Evolutionary conservation across 805 yeast species (phyloP).

Genomic region (Helenozyma baotianmanensis): DNA sequence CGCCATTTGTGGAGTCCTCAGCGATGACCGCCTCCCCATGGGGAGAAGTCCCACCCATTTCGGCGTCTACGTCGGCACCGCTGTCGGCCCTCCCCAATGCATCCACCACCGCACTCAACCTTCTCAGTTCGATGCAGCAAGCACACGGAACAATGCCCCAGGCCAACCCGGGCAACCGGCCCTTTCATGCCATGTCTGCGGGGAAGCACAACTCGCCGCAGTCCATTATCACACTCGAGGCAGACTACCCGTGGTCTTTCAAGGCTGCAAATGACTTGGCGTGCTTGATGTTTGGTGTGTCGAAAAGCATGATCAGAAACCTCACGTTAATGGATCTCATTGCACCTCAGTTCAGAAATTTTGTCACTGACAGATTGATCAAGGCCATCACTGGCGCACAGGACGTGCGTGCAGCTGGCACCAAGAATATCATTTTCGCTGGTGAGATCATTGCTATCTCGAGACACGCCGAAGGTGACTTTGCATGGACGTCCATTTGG

Average conservation of each 20-base stretch:
- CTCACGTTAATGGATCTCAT: conserved; percentile 70
- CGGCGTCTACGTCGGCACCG: conserved; percentile 8
- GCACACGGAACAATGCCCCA: conserved; percentile 17
- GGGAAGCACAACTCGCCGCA: conserved; percentile 73
- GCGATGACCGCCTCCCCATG: conserved; percentile 21
- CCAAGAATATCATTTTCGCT: conserved; percentile 54
- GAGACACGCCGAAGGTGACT: conserved; percentile 54
- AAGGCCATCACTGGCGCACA: conserved; percentile 5
- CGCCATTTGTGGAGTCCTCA: conserved; percentile 53
- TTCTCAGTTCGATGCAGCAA: conserved; percentile 1
- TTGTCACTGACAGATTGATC: conserved; percentile 56
- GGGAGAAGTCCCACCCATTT: conserved; percentile 7
- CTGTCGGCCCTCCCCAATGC: conserved; percentile 24
- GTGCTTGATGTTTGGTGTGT: conserved; percentile 79
- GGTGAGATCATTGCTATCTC: conserved; percentile 84
- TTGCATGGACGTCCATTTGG: conserved; percentile 89
- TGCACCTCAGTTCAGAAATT: conserved; percentile 69
- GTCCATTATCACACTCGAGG: conserved; percentile 78
- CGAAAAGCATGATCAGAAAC: conserved; percentile 56
- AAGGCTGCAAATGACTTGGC: conserved; percentile 88
- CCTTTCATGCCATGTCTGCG: conserved; percentile 61
- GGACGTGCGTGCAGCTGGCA: conserved; percentile 12
- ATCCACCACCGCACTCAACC: conserved; percentile 27
- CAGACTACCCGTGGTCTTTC: conserved; percentile 71
- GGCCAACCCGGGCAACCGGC: conserved; percentile 28